phyloP scores from a whole-genome alignment of 345 rosid genomes.

The Aquilaria malaccensis region DNA sequence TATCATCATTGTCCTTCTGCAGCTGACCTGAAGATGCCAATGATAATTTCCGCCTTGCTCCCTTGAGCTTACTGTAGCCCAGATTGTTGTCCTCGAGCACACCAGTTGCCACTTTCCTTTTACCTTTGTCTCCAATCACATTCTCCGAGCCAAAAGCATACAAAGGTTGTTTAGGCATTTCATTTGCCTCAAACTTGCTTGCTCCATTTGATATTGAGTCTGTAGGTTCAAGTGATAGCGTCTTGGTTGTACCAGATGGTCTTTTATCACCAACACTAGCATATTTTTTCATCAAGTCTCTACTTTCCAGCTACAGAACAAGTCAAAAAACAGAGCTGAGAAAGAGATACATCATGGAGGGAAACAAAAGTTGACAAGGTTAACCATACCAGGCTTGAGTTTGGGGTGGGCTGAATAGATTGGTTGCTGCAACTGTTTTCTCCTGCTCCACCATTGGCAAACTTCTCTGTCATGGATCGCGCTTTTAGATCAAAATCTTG shows the following conservation, averaged over 20 bases:
- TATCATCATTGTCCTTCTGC: slow-evolving; percentile 19
- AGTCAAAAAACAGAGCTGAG: background rate
- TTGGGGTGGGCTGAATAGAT: slow-evolving; percentile 19
- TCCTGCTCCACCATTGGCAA: slow-evolving; percentile 40
- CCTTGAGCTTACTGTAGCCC: slow-evolving; percentile 8
- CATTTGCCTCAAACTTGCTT: slow-evolving; percentile 15
- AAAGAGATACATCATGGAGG: background rate
- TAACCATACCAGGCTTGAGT: slow-evolving; percentile 16
- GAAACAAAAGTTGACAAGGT: background rate
- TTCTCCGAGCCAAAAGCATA: slow-evolving; percentile 4
- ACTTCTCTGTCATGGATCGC: slow-evolving; percentile 54
- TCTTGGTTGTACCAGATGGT: slow-evolving; percentile 19
- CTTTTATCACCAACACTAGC: slow-evolving; percentile 19
- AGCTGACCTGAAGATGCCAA: slow-evolving; percentile 22
- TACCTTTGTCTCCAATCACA: slow-evolving; percentile 14
- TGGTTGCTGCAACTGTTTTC: slow-evolving; percentile 21
- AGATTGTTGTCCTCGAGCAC: slow-evolving; percentile 10
- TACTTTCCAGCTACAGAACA: slow-evolving; percentile 31
- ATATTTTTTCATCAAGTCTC: slow-evolving; percentile 18
- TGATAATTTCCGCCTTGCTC: slow-evolving; percentile 31
- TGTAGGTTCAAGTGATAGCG: slow-evolving; percentile 33
- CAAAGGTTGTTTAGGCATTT: slow-evolving; percentile 3
- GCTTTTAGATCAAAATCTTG: slow-evolving; percentile 70
- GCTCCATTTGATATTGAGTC: slow-evolving; percentile 16
- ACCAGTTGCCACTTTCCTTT: slow-evolving; percentile 20